phyloP scores from a whole-genome alignment of 768 basidiomycete species.

The Russula earlei region DNA sequence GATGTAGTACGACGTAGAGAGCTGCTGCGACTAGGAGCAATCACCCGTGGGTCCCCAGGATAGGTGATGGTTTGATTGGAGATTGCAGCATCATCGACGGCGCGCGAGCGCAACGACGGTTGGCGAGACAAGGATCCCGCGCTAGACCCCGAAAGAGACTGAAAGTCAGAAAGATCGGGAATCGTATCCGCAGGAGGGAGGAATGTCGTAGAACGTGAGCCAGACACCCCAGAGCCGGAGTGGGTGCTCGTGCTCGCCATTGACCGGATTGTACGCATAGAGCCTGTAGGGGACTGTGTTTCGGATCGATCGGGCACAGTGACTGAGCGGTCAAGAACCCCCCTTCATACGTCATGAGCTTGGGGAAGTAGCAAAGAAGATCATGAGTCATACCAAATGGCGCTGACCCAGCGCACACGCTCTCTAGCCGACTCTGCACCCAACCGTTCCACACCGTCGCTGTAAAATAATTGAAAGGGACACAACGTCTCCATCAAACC shows the following conservation, averaged over 20 bases:
- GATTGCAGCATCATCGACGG: conserved; percentile 67
- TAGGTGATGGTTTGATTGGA: conserved; percentile 58
- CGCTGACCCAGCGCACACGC: conserved; percentile 84
- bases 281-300: conserved; percentile 44
- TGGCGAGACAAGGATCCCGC: conserved; percentile 32
- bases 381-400: conserved; percentile 57
- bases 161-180: conserved; percentile 60
- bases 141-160: conserved; percentile 38
- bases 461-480: conserved; percentile 86
- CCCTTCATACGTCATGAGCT: conserved; percentile 39
- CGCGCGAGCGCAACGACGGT: conserved; percentile 49
- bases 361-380: neutral
- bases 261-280: conserved; percentile 63
- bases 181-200: conserved; percentile 66
- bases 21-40: conserved; percentile 55
- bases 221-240: conserved; percentile 47
- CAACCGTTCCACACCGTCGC: conserved; percentile 80
- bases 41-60: conserved; percentile 63
- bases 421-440: conserved; percentile 84
- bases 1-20: conserved; percentile 59
- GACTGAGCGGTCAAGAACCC: conserved; percentile 60
- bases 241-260: conserved; percentile 35
- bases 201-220: conserved; percentile 68
- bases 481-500: conserved; percentile 62
- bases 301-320: conserved; percentile 38